Conservation (phyloP, 257 asterid species). For the Salvia splendens region DNA sequence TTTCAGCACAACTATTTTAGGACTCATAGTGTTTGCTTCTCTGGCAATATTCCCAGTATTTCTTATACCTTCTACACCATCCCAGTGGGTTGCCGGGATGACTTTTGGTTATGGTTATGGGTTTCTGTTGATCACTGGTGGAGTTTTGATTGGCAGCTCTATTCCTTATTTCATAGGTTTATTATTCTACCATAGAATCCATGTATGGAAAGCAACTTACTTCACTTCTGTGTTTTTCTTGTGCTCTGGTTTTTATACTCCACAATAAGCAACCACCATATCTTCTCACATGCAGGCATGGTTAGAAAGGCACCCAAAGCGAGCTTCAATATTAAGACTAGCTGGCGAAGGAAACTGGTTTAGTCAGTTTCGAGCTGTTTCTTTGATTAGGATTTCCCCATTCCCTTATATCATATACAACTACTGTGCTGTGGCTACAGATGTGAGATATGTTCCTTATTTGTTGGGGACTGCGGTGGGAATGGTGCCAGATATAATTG, state of each 20-base stretch:
- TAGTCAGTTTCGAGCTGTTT: conserved; percentile 78
- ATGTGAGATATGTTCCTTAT: conserved; percentile 74
- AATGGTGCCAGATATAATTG: conserved; percentile 83
- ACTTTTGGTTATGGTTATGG: conserved; percentile 84
- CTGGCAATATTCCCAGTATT: conserved; percentile 63
- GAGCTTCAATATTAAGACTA: conserved; percentile 79
- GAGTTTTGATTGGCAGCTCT: conserved; percentile 68
- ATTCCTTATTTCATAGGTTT: conserved; percentile 87
- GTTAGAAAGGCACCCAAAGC: conserved; percentile 82
- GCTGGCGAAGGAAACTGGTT: conserved; percentile 93
- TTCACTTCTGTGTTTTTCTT: conserved; percentile 10
- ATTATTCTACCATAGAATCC: conserved; percentile 72
- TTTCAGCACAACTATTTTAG: conserved; percentile 62
- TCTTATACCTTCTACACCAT: conserved; percentile 76
- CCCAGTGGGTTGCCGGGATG: conserved; percentile 96
- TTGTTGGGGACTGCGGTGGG: conserved; percentile 78
- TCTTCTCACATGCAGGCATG: conserved; percentile 51
- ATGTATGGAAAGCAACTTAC: conserved; percentile 44
- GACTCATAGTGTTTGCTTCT: conserved; percentile 66
- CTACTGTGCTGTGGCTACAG: conserved; percentile 90
- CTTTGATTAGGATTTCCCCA: conserved; percentile 88
- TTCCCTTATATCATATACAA: conserved; percentile 80
- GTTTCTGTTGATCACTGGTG: conserved; percentile 63
- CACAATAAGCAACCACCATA: background rate
- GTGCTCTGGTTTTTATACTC: background rate